Base-by-base conservation (phyloP, 73 alveolate genomes). In the Effrenium voratum region DNA sequence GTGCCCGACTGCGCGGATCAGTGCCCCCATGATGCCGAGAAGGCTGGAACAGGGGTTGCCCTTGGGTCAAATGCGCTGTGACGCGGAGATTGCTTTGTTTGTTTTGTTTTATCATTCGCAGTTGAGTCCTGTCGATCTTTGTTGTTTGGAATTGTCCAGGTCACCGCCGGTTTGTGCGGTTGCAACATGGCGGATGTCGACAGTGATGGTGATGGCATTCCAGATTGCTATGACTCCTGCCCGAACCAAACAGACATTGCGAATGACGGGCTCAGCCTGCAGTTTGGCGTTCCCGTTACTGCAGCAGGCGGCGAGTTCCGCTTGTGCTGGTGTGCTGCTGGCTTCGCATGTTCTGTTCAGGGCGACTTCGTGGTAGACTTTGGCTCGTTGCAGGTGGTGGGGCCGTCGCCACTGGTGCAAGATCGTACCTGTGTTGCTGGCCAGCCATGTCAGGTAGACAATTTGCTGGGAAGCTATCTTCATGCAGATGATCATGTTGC, bases 341-440 rank as follows among this genome's bases (percentile, higher is more conserved):
- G 94, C 22, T 85, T 85, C 34, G 68, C 38, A 22, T 85, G 94
- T 57, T 55, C 79, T 44, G 24, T 63, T 13, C 81, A 36, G 50
- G 47, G 50, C 22, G 72, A 32, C 13, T 85, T 85, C 40, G 41
- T 49, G 22, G 59, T 85, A 0, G 68, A 46, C 50, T 66, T 85
- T 5, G 94, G 94, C 66, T 63, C 72, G 13, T 68, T 85, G 28
- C 22, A 66, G 24, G 57, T 85, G 43, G n/a, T 57, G 10, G 94
- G 81, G n/a, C 94, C 94, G 0, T 34, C 81, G 5, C 93, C 93
- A 34, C 32, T 85, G 70, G 40, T 30, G 49, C 94, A 85, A 45
- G 47, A 85, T 63, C 80, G 94, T 28, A 85, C 94, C 24, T 85
- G 94, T 47, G 81, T 85, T 1, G 94, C 94, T 36, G 94, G 94